phyloP scores from a whole-genome alignment of 371 early-diverging fungal species.

The Quaeritorhiza haematococci region DNA sequence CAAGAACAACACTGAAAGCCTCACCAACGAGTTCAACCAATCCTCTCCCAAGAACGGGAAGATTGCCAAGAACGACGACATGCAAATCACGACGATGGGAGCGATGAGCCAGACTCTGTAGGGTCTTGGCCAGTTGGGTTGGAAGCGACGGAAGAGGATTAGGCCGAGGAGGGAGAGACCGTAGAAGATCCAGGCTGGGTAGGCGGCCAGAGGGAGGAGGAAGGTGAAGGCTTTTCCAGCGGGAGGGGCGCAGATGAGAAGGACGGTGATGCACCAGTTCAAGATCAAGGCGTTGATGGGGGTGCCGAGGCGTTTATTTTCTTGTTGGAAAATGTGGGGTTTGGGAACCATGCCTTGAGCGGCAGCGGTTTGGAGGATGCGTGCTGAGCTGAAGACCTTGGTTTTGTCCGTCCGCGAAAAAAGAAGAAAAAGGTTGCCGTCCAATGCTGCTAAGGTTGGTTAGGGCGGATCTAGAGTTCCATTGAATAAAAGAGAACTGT shows the following conservation, averaged over 20 bases:
- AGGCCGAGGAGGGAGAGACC: conserved; percentile 18
- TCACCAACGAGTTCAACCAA: too few relatives aligned
- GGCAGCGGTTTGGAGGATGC: conserved; percentile 41
- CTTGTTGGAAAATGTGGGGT: conserved; percentile 21
- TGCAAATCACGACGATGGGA: background rate
- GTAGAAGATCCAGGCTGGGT: conserved; percentile 56
- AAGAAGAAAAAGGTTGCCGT: too few relatives aligned
- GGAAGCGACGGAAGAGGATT: background rate
- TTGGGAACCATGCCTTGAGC: conserved; percentile 38
- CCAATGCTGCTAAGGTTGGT: too few relatives aligned
- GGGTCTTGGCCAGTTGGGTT: background rate
- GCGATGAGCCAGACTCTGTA: background rate
- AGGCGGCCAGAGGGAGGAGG: conserved; percentile 40
- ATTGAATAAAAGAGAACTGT: too few relatives aligned
- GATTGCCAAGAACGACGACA: too few relatives aligned
- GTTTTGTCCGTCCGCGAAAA: too few relatives aligned
- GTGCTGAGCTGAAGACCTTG: conserved; percentile 11
- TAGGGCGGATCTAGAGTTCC: too few relatives aligned
- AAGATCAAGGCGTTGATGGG: conserved; percentile 37
- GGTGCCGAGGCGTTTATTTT: conserved; percentile 30
- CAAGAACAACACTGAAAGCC: too few relatives aligned
- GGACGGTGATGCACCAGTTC: conserved; percentile 31
- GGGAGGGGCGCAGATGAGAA: conserved; percentile 46
- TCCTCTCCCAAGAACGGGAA: too few relatives aligned
- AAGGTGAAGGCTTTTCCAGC: conserved; percentile 48